Percentiles rank a stretch among this genome's conserved stretches.
Conservation (phyloP, 2,329 filamentous ascomycete species). For the Metarhizium anisopliae region DNA sequence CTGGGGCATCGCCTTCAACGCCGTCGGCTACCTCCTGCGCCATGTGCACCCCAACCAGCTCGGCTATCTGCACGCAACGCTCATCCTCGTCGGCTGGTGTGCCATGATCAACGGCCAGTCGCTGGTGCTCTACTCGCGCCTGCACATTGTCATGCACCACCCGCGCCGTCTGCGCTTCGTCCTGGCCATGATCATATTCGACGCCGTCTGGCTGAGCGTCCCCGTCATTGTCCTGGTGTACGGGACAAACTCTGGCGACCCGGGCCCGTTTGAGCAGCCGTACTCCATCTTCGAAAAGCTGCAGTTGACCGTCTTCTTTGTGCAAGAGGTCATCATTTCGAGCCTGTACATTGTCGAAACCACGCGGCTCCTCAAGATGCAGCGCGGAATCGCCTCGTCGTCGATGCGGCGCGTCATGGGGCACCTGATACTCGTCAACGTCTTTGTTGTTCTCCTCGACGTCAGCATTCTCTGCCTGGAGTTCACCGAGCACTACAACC, state of each 20-base stretch:
- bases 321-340: slow-evolving; percentile 46
- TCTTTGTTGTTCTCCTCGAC: slow-evolving; percentile 34
- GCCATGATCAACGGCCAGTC: slow-evolving; percentile 52
- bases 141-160: slow-evolving; percentile 50
- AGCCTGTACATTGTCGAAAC: slow-evolving; percentile 45
- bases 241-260: slow-evolving; percentile 31
- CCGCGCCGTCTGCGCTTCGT: slow-evolving; percentile 37
- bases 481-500: slow-evolving; percentile 18
- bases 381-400: slow-evolving; percentile 19
- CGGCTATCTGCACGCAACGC: slow-evolving; percentile 14
- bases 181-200: slow-evolving; percentile 47
- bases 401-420: slow-evolving; percentile 10
- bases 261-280: slow-evolving; percentile 11
- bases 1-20: slow-evolving; percentile 20
- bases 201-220: slow-evolving; percentile 42
- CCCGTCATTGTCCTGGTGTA: slow-evolving; percentile 47
- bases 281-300: slow-evolving; percentile 43
- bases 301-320: slow-evolving; percentile 44
- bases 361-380: slow-evolving; percentile 33
- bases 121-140: slow-evolving; percentile 51
- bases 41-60: slow-evolving; percentile 10
- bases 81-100: slow-evolving; percentile 23
- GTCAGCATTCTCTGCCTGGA: slow-evolving; percentile 24
- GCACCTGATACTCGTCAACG: slow-evolving; percentile 31
- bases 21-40: slow-evolving; percentile 37